A percentile compares a stretch with the other conserved stretches of the same genome.
Conservation (phyloP, 768 basidiomycete genomes). For the Termitomyces sp. region DNA sequence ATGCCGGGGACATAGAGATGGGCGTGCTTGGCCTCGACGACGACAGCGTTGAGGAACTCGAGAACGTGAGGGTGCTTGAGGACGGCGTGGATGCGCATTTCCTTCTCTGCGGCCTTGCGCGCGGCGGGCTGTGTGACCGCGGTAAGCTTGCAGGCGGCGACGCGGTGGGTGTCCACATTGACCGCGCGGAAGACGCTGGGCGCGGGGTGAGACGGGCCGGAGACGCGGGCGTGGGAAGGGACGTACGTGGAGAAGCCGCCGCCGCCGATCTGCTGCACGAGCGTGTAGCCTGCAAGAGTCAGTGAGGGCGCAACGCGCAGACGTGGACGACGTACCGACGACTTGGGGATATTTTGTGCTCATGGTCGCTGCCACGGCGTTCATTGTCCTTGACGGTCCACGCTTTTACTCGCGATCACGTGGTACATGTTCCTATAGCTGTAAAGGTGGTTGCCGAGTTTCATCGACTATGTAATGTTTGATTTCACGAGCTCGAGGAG, state of each 20-base stretch:
- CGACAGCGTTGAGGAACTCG: constrained; percentile 72
- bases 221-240: background rate
- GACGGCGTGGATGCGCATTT: constrained; percentile 82
- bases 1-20: constrained; percentile 67
- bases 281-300: constrained; percentile 50
- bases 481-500: too few relatives aligned
- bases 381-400: too few relatives aligned
- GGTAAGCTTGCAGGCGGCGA: constrained; percentile 88
- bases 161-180: constrained; percentile 53
- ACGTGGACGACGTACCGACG: constrained; percentile 25
- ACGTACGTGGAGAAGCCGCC: constrained; percentile 82
- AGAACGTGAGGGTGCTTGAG: constrained; percentile 79
- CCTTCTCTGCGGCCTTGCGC: constrained; percentile 82
- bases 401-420: too few relatives aligned
- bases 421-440: too few relatives aligned
- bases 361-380: background rate
- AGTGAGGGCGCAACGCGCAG: background rate
- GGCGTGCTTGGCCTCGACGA: constrained; percentile 61
- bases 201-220: background rate
- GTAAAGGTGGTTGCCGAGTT: too few relatives aligned
- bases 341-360: constrained; percentile 33
- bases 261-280: constrained; percentile 75
- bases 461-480: too few relatives aligned
- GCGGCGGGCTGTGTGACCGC: constrained; percentile 56
- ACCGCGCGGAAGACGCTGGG: constrained; percentile 80